phyloP scores from a whole-genome alignment of 2,329 filamentous ascomycete genomes.

The Chalaropsis ovoidea region DNA sequence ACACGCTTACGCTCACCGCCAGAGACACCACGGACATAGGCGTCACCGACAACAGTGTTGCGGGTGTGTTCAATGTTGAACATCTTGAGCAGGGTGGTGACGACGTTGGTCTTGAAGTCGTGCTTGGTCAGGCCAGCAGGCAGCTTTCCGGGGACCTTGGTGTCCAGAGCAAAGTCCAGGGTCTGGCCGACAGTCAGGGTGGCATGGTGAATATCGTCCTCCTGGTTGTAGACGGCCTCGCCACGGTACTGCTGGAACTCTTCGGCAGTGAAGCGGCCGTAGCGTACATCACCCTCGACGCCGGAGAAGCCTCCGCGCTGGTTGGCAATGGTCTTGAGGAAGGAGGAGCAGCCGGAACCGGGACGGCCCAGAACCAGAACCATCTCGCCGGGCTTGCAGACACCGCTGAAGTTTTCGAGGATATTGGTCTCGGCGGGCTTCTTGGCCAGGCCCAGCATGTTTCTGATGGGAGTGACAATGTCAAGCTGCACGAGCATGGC shows the following conservation, averaged over 20 bases:
- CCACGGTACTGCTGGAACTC: conserved; percentile 68
- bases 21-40: conserved; percentile 68
- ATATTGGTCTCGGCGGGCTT: conserved; percentile 65
- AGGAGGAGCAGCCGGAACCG: conserved; percentile 61
- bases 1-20: conserved; percentile 73
- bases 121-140: conserved; percentile 60
- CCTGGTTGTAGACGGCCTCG: conserved; percentile 76
- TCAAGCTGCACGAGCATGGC: conserved; percentile 70
- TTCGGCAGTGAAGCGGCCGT: conserved; percentile 61
- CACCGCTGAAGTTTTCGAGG: conserved; percentile 59
- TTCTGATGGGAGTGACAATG: conserved; percentile 53
- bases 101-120: conserved; percentile 67
- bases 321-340: conserved; percentile 58
- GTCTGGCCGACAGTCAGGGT: conserved; percentile 84
- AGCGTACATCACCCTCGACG: conserved; percentile 59
- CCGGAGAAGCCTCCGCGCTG: conserved; percentile 49
- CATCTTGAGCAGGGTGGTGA: conserved; percentile 71
- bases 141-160: conserved; percentile 72
- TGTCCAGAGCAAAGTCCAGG: conserved; percentile 71
- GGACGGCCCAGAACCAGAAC: conserved; percentile 70
- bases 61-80: conserved; percentile 88
- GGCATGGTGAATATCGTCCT: conserved; percentile 76
- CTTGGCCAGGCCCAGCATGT: conserved; percentile 53
- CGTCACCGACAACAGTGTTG: conserved; percentile 74
- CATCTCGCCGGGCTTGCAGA: conserved; percentile 77